Evolutionary conservation across 192 early-diverging fungal genomes (phyloP).

Genomic region (Backusella macrospora): DNA sequence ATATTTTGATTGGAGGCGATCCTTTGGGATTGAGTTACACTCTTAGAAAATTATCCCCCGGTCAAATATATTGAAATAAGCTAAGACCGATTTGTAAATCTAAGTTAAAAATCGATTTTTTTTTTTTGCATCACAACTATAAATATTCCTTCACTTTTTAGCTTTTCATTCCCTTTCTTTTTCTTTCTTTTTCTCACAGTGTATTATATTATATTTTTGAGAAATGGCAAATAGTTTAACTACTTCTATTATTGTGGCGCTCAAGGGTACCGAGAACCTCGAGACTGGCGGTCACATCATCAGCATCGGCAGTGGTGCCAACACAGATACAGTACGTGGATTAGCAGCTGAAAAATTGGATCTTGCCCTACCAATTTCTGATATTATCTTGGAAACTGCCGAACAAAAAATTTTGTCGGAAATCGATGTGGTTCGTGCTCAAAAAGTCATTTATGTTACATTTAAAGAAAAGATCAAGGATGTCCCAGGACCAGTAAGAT

Average conservation of each 20-base stretch:
- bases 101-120: background rate
- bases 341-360: slow-evolving; percentile 27
- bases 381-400: slow-evolving; percentile 21
- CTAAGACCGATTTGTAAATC: too few species aligned
- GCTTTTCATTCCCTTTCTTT: background rate
- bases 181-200: background rate
- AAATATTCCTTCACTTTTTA: background rate
- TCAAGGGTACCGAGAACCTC: slow-evolving; percentile 25
- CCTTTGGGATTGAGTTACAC: background rate
- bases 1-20: background rate
- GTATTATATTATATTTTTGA: background rate
- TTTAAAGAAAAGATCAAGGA: slow-evolving; percentile 23
- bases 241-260: slow-evolving; percentile 27
- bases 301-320: slow-evolving; percentile 24
- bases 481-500: slow-evolving; percentile 10
- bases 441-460: slow-evolving; percentile 25
- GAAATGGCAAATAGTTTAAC: background rate
- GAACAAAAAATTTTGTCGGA: slow-evolving; percentile 7
- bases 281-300: slow-evolving; percentile 29
- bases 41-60: background rate
- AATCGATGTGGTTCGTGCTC: slow-evolving; percentile 20
- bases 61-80: background rate
- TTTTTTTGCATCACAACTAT: background rate
- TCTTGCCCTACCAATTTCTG: background rate
- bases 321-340: slow-evolving; percentile 21